Base-by-base conservation (phyloP, 495 filamentous ascomycete genomes). In the Staphylotrichum longicolle region DNA sequence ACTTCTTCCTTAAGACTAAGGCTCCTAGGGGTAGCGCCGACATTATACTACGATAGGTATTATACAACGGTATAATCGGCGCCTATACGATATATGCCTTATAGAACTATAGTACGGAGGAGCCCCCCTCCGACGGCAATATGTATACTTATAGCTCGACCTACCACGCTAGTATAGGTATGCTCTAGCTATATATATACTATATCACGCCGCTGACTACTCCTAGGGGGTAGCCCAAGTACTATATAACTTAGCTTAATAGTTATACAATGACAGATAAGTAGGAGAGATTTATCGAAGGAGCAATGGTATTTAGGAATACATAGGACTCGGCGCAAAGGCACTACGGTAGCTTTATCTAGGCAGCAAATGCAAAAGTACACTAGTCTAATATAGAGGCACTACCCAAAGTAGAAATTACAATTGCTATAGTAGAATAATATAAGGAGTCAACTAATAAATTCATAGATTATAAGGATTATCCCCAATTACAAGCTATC, bases 21-120 rank as follows among this genome's bases (percentile, higher is more conserved):
- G 42, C 42, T 12, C 42, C 42, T 6, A 12, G 42, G 5, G 42
- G 42, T 6, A 12, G 42, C 10, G 42, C 42, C 42, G 42, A 45
- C 42, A 12, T 45, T n/a, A 12, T n/a, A 12, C 8, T 12, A 12
- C 42, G 42, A n/a, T 12, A 45, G 14, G 42, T 12, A n/a, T 11
- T 11, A 4, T 12, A 12, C 42, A 12, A 45, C 42, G 42, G 42
- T 12, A 12, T 12, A 12, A 54, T 76, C 15, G 79, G 78, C 9
- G 78, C 76, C 34, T 75, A 76, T 52, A 77, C 59, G 37, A 81
- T 81, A 68, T 73, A 76, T 46, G 58, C 54, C 39, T 69, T 83
- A 53, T 72, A 77, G 67, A n/a, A 70, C 60, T 81, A 79, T 50
- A 63, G 65, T 60, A 34, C 68, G 34, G 66, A 70, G 15, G 64